Percentiles rank a stretch among this genome's conserved stretches.
Conservation (phyloP, 1,284 basidiomycete genomes). For the Austroboletus niveus region DNA sequence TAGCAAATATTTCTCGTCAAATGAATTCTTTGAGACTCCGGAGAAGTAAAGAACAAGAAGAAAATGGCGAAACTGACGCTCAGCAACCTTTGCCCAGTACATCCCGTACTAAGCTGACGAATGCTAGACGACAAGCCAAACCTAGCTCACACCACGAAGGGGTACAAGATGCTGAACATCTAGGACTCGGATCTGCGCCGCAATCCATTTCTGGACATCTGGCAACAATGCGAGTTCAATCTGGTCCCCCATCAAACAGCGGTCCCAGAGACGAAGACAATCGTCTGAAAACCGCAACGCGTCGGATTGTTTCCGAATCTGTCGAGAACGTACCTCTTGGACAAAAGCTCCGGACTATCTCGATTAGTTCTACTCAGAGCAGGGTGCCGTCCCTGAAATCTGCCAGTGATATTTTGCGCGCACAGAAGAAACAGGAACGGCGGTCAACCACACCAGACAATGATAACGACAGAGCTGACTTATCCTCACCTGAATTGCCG, state of each 20-base stretch:
- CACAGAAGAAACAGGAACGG: constrained; percentile 7
- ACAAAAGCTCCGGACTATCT: constrained; percentile 5
- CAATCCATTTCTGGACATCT: constrained; percentile 32
- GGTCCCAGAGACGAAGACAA: background rate
- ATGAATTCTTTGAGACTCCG: constrained; percentile 17
- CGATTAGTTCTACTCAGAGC: constrained; percentile 1
- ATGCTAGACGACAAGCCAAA: constrained; percentile 7
- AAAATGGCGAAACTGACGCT: background rate
- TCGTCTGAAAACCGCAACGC: constrained; percentile 4
- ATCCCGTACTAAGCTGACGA: constrained; percentile 3
- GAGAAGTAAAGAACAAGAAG: constrained; percentile 10
- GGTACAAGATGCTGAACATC: constrained; percentile 2
- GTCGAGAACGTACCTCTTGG: background rate
- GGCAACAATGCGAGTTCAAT: constrained; percentile 20
- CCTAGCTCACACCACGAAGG: constrained; percentile 3
- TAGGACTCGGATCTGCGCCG: constrained; percentile 21
- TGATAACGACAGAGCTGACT: constrained; percentile 21
- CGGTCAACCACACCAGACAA: constrained; percentile 17
- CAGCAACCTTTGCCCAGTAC: constrained; percentile 1
- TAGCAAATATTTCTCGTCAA: constrained; percentile 16
- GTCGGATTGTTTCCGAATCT: constrained; percentile 25
- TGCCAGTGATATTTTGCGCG: background rate
- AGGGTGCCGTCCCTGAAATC: constrained; percentile 9
- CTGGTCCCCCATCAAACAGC: constrained; percentile 10
- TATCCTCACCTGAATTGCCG: constrained; percentile 55